phyloP scores from a whole-genome alignment of 768 basidiomycete species.

The Gyrodon lividus region DNA sequence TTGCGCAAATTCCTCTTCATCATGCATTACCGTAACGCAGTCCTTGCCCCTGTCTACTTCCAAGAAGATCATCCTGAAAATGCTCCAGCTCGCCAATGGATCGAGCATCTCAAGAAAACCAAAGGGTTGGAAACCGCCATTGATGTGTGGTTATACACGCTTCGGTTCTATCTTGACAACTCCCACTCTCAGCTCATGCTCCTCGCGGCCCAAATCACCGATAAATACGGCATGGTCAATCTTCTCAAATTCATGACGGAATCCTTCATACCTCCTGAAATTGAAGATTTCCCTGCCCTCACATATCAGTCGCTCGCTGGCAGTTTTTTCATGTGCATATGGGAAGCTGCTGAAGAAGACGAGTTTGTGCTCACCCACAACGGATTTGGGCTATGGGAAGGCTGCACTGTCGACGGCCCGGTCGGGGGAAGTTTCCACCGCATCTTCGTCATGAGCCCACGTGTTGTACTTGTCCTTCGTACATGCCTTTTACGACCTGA shows the following conservation, averaged over 20 bases:
- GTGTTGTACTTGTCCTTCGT: slow-evolving; percentile 32
- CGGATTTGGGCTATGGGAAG: slow-evolving; percentile 36
- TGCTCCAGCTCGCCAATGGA: slow-evolving; percentile 21
- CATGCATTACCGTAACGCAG: slow-evolving; percentile 33
- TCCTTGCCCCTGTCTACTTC: slow-evolving; percentile 25
- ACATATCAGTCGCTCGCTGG: slow-evolving; percentile 30
- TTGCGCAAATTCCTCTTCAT: slow-evolving; percentile 39
- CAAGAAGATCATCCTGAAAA: slow-evolving; percentile 25
- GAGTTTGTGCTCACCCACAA: slow-evolving; percentile 37
- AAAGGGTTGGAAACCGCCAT: slow-evolving; percentile 17
- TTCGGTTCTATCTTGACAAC: slow-evolving; percentile 34
- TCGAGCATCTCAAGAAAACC: slow-evolving; percentile 20
- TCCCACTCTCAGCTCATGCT: slow-evolving; percentile 23
- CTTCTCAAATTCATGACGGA: not conserved
- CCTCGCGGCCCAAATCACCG: not conserved
- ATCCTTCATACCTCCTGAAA: slow-evolving; percentile 1
- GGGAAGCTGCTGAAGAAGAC: slow-evolving; percentile 32
- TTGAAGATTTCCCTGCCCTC: slow-evolving; percentile 19
- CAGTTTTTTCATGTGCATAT: slow-evolving; percentile 34
- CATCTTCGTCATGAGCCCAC: slow-evolving; percentile 38
- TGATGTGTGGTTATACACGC: slow-evolving; percentile 32
- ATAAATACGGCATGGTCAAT: not conserved
- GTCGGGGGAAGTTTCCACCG: slow-evolving; percentile 25
- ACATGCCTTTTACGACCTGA: slow-evolving; percentile 13
- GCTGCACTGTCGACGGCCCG: slow-evolving; percentile 6